Conservation (phyloP, 192 early-diverging fungal species). For the Backusella mclennaniae region DNA sequence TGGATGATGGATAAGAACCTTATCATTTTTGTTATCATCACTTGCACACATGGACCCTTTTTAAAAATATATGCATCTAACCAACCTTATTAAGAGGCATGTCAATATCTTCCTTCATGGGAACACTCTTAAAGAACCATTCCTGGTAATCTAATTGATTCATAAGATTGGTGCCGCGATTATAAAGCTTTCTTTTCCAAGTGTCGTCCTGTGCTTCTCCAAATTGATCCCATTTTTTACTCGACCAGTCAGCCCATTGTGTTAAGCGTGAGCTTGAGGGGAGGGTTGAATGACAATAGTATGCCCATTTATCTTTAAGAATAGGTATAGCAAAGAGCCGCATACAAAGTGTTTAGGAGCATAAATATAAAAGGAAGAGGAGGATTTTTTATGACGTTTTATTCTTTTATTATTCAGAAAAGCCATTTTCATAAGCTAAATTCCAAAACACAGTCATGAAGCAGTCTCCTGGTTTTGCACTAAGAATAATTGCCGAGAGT, state of each 20-base stretch:
- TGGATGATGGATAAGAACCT: slow-evolving; percentile 34
- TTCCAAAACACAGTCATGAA: too few relatives aligned
- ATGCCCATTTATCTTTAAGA: slow-evolving; percentile 39
- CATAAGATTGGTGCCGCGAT: slow-evolving; percentile 60
- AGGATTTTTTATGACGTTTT: not conserved
- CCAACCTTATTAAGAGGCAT: slow-evolving; percentile 14
- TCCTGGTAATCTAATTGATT: slow-evolving; percentile 72
- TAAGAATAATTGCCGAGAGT: too few relatives aligned
- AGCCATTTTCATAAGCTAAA: too few relatives aligned
- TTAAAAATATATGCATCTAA: not conserved
- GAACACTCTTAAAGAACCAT: slow-evolving; percentile 73
- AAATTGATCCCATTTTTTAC: slow-evolving; percentile 55
- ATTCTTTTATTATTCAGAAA: too few relatives aligned
- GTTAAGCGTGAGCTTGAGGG: slow-evolving; percentile 44
- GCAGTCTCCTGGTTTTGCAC: too few relatives aligned
- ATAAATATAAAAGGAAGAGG: not conserved
- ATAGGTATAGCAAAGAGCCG: slow-evolving; percentile 51
- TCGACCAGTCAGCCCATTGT: slow-evolving; percentile 43
- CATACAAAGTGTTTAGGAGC: not conserved
- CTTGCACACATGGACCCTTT: not conserved
- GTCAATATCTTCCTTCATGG: slow-evolving; percentile 47
- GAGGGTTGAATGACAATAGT: slow-evolving; percentile 54
- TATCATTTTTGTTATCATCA: not conserved
- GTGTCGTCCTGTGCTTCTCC: slow-evolving; percentile 32
- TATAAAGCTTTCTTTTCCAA: slow-evolving; percentile 61